Percentiles rank a stretch among this genome's conserved stretches.
Conservation (phyloP, 2,329 filamentous ascomycete species). For the Fusarium sarcochroum region DNA sequence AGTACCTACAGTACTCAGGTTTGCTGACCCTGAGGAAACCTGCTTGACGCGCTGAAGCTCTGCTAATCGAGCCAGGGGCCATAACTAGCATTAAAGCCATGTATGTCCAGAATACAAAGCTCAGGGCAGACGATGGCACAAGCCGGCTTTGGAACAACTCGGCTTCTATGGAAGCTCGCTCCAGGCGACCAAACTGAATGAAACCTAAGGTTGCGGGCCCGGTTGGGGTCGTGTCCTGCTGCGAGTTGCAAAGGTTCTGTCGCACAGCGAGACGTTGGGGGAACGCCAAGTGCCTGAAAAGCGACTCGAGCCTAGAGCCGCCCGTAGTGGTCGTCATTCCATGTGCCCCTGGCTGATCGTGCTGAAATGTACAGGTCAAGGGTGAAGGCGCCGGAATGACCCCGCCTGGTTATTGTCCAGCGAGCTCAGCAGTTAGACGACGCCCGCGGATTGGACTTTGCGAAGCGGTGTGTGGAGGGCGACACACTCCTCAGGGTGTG, state of each 20-base stretch:
- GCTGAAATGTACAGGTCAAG: slow-evolving; percentile 50
- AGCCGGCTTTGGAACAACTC: background rate
- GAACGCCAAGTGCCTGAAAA: slow-evolving; percentile 38
- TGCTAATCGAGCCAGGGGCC: slow-evolving; percentile 2
- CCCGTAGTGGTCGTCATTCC: slow-evolving; percentile 36
- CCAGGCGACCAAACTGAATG: background rate
- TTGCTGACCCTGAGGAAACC: background rate
- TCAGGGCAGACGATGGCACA: slow-evolving; percentile 4
- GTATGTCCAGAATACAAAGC: background rate
- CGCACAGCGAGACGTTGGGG: slow-evolving; percentile 31
- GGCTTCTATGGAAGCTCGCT: background rate
- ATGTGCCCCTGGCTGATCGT: slow-evolving; percentile 39
- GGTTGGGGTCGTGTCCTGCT: slow-evolving; percentile 7
- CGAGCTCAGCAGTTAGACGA: slow-evolving; percentile 35
- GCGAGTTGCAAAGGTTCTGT: slow-evolving; percentile 36
- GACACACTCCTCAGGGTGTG: slow-evolving; percentile 38
- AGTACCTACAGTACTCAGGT: background rate
- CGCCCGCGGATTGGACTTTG: slow-evolving; percentile 42
- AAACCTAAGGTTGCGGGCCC: background rate
- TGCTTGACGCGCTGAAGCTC: slow-evolving; percentile 13
- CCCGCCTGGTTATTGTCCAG: slow-evolving; percentile 41
- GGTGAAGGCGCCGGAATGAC: slow-evolving; percentile 50
- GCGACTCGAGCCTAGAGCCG: slow-evolving; percentile 22
- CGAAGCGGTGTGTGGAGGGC: slow-evolving; percentile 38
- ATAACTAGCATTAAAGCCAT: slow-evolving; percentile 15